Evolutionary conservation across 768 basidiomycete genomes (phyloP).

Genomic region (Pleurotus tuoliensis): DNA sequence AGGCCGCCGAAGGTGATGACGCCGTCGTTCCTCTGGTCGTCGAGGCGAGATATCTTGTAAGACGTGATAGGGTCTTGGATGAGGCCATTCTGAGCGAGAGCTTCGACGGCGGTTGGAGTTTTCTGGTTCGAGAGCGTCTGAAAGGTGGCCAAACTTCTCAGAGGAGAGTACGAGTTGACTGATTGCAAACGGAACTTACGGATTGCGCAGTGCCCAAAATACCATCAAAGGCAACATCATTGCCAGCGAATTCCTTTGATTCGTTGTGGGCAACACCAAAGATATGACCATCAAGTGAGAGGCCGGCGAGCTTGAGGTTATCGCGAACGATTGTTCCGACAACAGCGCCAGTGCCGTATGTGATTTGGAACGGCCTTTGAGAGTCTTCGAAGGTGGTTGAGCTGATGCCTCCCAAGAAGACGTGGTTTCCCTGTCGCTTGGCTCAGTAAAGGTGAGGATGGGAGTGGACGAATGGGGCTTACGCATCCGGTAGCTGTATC

Average conservation of each 20-base stretch:
- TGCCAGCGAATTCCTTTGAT: conserved; percentile 53
- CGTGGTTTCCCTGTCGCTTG: conserved; percentile 28
- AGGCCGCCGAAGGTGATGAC: conserved; percentile 78
- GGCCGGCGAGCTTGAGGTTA: conserved; percentile 58
- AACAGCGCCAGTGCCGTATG: conserved; percentile 71
- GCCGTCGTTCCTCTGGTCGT: conserved; percentile 69
- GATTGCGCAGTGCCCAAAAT: conserved; percentile 76
- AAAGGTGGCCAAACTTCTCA: neutral
- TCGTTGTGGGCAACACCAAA: conserved; percentile 68
- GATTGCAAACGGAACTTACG: conserved; percentile 29
- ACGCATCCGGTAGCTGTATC: conserved; percentile 33
- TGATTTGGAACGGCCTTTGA: conserved; percentile 48
- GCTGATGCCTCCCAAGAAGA: conserved; percentile 54
- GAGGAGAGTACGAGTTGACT: neutral
- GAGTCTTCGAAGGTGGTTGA: conserved; percentile 62
- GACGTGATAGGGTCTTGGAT: conserved; percentile 67
- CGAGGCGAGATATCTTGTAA: conserved; percentile 75
- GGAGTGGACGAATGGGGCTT: conserved; percentile 10
- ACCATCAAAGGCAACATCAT: conserved; percentile 58
- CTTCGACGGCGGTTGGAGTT: conserved; percentile 66
- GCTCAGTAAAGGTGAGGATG: too few species aligned
- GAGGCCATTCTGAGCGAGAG: conserved; percentile 53
- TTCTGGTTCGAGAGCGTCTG: conserved; percentile 63
- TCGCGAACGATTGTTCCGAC: conserved; percentile 61
- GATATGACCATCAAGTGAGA: conserved; percentile 50